phyloP scores from a whole-genome alignment of 768 basidiomycete species.

The Lactarius akahatsu region DNA sequence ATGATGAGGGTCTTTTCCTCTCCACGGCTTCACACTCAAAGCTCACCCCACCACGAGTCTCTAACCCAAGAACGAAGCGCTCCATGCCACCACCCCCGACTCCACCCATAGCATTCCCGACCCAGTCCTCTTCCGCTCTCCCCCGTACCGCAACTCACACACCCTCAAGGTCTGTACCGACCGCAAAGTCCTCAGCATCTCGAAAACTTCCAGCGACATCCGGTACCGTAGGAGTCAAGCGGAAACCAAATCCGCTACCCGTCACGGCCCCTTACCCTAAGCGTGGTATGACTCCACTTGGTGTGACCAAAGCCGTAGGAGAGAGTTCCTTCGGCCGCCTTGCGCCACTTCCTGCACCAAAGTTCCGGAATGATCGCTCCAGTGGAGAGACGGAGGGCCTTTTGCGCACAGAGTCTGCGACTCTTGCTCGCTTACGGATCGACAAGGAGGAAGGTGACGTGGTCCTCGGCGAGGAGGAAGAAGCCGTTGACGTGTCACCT shows the following conservation, averaged over 20 bases:
- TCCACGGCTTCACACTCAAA: conserved; percentile 15
- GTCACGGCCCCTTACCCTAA: conserved; percentile 29
- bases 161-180: not conserved
- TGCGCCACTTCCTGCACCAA: conserved; percentile 31
- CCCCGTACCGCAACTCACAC: not conserved
- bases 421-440: conserved; percentile 26
- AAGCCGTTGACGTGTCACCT: conserved; percentile 69
- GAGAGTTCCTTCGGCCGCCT: conserved; percentile 28
- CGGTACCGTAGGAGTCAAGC: conserved; percentile 26
- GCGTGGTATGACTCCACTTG: conserved; percentile 28
- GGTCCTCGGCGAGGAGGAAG: conserved; percentile 45
- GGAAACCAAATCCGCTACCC: conserved; percentile 28
- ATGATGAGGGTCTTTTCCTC: conserved; percentile 29
- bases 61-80: conserved; percentile 12
- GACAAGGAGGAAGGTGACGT: conserved; percentile 26
- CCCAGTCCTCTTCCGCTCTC: not conserved
- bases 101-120: not conserved
- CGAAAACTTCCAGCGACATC: conserved; percentile 4
- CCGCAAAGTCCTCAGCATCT: conserved; percentile 5
- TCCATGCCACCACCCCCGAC: conserved; percentile 17
- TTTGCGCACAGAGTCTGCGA: conserved; percentile 30
- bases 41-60: conserved; percentile 10
- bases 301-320: conserved; percentile 25
- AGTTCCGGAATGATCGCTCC: conserved; percentile 24
- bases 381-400: conserved; percentile 22